These are phyloP conservation scores for Phlegmacium glaucopus DNA, from an alignment of 768 basidiomycete genomes.

Conservation along the genomic window DNA sequence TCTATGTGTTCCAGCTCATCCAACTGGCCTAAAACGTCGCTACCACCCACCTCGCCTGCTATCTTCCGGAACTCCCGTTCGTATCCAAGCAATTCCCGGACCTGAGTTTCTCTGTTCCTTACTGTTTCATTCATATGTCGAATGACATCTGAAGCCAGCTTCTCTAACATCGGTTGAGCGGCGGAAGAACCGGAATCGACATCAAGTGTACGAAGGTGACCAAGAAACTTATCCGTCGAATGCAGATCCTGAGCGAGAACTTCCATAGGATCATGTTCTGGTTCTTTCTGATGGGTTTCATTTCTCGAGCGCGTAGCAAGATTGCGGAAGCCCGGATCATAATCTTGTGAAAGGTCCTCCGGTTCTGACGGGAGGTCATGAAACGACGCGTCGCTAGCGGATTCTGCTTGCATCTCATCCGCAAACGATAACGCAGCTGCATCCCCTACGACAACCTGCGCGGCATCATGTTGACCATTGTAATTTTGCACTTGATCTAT, in stretches of 20 bases:
- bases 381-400: conserved; percentile 25
- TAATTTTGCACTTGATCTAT: conserved; percentile 47
- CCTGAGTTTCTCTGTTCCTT: conserved; percentile 76
- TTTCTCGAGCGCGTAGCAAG: conserved; percentile 28
- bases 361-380: conserved; percentile 24
- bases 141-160: conserved; percentile 72
- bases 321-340: conserved; percentile 43
- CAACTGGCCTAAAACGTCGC: conserved; percentile 64
- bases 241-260: conserved; percentile 71
- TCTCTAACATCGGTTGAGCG: conserved; percentile 52
- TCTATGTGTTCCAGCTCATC: conserved; percentile 55
- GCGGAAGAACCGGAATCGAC: conserved; percentile 37
- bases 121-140: conserved; percentile 72
- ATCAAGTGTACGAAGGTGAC: conserved; percentile 70
- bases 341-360: conserved; percentile 22
- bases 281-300: conserved; percentile 24
- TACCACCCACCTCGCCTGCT: conserved; percentile 73
- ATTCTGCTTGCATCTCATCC: conserved; percentile 32
- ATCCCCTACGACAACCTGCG: conserved; percentile 29
- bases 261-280: conserved; percentile 64
- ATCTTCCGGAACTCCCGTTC: conserved; percentile 81
- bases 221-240: conserved; percentile 74
- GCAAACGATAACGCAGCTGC: conserved; percentile 37
- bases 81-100: conserved; percentile 72
- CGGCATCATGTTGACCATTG: conserved; percentile 23